These are phyloP conservation scores for Yamadazyma taylorii DNA, from an alignment of 1,139 yeast species.

Conservation along the genomic window DNA sequence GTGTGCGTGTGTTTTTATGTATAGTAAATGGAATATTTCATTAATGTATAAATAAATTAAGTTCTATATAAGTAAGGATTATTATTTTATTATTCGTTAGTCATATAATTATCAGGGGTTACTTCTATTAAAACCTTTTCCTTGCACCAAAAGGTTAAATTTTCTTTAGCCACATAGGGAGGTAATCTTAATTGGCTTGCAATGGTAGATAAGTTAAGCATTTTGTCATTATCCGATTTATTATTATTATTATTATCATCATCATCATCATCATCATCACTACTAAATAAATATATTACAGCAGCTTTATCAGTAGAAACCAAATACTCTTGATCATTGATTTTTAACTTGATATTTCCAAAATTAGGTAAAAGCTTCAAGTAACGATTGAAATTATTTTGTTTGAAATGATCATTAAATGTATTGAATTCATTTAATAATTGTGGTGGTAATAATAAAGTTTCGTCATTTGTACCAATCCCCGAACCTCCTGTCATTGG, in stretches of 20 bases:
- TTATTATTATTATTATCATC: slow-evolving; percentile 23
- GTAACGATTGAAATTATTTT: slow-evolving; percentile 55
- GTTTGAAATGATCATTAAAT: slow-evolving; percentile 44
- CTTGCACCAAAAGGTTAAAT: slow-evolving; percentile 58
- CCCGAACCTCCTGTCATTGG: background rate
- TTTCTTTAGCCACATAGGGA: slow-evolving; percentile 34
- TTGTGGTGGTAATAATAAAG: slow-evolving; percentile 46
- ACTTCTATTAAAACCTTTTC: slow-evolving; percentile 45
- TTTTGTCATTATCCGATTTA: slow-evolving; percentile 11
- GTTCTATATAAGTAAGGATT: too few species aligned
- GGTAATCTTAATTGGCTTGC: slow-evolving; percentile 32
- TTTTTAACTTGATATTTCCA: slow-evolving; percentile 62
- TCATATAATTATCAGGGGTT: slow-evolving; percentile 26
- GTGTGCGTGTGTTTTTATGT: background rate
- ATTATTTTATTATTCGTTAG: slow-evolving; percentile 16
- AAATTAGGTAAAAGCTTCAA: slow-evolving; percentile 58
- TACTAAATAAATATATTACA: slow-evolving; percentile 56
- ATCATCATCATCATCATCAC: slow-evolving; percentile 30
- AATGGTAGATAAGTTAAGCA: background rate
- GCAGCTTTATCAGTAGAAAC: slow-evolving; percentile 76
- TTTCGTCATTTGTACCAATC: background rate
- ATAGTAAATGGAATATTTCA: background rate
- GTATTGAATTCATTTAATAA: slow-evolving; percentile 38
- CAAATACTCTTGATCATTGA: slow-evolving; percentile 43
- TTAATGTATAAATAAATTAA: slow-evolving; percentile 1